phyloP scores from a whole-genome alignment of 352 stramenopile genomes.

The Pythium plurisporium region DNA sequence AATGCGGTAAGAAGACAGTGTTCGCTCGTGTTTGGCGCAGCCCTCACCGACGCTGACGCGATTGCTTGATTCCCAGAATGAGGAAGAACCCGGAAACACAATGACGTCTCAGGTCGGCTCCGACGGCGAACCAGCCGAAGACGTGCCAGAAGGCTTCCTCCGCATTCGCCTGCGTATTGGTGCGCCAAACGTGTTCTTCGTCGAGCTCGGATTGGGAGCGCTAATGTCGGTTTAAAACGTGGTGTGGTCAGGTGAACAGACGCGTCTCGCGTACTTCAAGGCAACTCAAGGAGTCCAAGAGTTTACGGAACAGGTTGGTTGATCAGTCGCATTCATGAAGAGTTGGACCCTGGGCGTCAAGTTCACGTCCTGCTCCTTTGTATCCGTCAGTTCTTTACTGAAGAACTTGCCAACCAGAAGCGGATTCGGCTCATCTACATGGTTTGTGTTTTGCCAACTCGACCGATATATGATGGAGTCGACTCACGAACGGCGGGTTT shows the following conservation, averaged over 20 bases:
- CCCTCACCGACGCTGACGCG: too few species aligned
- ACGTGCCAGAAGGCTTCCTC: conserved; percentile 44
- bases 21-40: not conserved
- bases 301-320: conserved; percentile 43
- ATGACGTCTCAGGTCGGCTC: not conserved
- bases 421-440: conserved; percentile 79
- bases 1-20: not conserved
- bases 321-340: too few species aligned
- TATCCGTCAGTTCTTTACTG: conserved; percentile 48
- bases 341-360: too few species aligned
- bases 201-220: too few species aligned
- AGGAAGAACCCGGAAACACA: not conserved
- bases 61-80: not conserved
- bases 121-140: not conserved
- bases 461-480: too few species aligned
- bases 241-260: conserved; percentile 39
- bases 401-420: conserved; percentile 45
- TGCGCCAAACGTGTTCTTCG: too few species aligned
- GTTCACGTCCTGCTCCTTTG: too few species aligned
- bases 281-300: conserved; percentile 59
- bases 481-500: too few species aligned
- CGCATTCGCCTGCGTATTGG: conserved; percentile 55
- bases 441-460: conserved; percentile 21
- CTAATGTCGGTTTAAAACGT: not conserved
- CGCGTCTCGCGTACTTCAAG: conserved; percentile 55